Conservation (phyloP, 179 eudicot genomes). For the Kewa caespitosa region DNA sequence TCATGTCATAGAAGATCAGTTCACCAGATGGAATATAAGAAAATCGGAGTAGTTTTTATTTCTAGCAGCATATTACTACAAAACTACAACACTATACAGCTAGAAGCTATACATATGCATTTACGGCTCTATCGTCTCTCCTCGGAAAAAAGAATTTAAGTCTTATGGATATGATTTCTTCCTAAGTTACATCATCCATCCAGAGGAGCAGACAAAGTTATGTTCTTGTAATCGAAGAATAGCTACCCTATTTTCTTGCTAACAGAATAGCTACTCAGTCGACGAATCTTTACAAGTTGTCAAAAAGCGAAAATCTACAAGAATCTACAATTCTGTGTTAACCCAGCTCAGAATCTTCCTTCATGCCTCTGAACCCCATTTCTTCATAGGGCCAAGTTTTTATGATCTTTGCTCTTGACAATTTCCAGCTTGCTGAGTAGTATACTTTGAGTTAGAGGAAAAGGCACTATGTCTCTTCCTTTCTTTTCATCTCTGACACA, state of each 20-base stretch:
- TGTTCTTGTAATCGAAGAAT: background rate
- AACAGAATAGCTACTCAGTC: slow-evolving; percentile 12
- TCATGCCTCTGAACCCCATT: no score
- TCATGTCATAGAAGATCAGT: background rate
- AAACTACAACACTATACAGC: slow-evolving; percentile 5
- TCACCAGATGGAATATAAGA: background rate
- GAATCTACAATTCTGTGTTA: background rate
- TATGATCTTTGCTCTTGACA: background rate
- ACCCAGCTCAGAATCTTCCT: slow-evolving; percentile 1
- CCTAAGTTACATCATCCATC: no score
- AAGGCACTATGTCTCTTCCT: background rate
- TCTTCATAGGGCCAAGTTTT: background rate
- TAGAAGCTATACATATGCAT: slow-evolving; percentile 7
- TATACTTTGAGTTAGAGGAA: background rate
- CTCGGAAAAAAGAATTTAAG: background rate
- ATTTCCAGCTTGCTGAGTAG: background rate
- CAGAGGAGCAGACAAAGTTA: no score
- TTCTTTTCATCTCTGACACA: no score
- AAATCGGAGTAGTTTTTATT: background rate
- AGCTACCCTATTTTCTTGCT: background rate
- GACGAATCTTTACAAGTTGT: slow-evolving; percentile 7
- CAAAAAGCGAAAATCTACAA: slow-evolving; percentile 9
- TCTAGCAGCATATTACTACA: background rate
- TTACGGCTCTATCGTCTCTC: background rate
- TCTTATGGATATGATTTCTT: background rate